Evolutionary conservation across 352 stramenopile genomes (phyloP).

Genomic region (Phytophthora colocasiae): DNA sequence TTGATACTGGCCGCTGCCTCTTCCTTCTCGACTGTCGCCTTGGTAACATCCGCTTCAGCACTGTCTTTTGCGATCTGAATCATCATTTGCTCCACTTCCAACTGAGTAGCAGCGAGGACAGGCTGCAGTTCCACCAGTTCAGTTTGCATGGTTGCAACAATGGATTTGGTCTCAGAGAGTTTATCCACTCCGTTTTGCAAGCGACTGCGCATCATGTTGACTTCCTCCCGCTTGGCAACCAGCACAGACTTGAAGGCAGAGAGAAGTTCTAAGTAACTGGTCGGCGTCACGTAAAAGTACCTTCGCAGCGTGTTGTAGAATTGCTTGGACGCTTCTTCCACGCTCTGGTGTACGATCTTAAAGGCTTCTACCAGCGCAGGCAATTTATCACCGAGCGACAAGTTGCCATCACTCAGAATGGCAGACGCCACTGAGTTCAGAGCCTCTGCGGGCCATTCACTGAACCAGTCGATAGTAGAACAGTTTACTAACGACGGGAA

Average conservation of each 20-base stretch:
- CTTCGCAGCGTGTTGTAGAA: slow-evolving; percentile 88
- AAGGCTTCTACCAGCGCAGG: slow-evolving; percentile 74
- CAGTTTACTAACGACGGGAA: slow-evolving; percentile 91
- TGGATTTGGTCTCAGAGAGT: slow-evolving; percentile 78
- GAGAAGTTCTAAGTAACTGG: slow-evolving; percentile 92
- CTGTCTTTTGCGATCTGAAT: slow-evolving; percentile 91
- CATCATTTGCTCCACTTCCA: slow-evolving; percentile 92
- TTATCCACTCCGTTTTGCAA: slow-evolving; percentile 91
- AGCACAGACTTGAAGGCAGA: slow-evolving; percentile 93
- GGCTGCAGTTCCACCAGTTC: slow-evolving; percentile 87
- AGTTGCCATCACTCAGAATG: slow-evolving; percentile 83
- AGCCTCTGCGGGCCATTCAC: slow-evolving; percentile 86
- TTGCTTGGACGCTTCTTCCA: slow-evolving; percentile 84
- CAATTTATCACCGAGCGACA: slow-evolving; percentile 68
- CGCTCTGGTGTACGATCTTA: slow-evolving; percentile 90
- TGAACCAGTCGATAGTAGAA: slow-evolving; percentile 91
- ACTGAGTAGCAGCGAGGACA: slow-evolving; percentile 76
- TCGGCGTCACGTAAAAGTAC: slow-evolving; percentile 95
- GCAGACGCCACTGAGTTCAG: slow-evolving; percentile 86
- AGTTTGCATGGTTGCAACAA: slow-evolving; percentile 87
- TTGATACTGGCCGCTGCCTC: slow-evolving; percentile 89
- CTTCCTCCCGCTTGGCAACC: slow-evolving; percentile 89
- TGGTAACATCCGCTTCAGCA: slow-evolving; percentile 89
- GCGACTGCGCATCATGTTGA: slow-evolving; percentile 86
- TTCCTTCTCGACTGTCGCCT: slow-evolving; percentile 88